phyloP scores from a whole-genome alignment of 306 rosid genomes.

The Sindora glabra region DNA sequence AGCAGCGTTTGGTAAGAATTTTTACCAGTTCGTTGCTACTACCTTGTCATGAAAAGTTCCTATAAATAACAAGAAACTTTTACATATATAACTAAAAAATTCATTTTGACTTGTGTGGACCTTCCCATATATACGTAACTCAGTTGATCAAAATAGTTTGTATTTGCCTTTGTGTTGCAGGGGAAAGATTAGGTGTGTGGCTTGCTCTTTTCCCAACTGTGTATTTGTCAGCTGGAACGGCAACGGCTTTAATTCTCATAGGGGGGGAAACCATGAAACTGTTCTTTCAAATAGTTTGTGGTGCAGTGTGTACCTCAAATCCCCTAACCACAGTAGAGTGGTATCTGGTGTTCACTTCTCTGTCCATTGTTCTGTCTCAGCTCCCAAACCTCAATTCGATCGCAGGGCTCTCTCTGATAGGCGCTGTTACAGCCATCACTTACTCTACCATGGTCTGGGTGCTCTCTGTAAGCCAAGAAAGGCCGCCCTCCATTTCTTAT shows the following conservation, averaged over 20 bases:
- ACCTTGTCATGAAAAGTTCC: neutral
- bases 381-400: slow-evolving; percentile 97
- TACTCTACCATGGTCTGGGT: slow-evolving; percentile 97
- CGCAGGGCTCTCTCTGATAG: slow-evolving; percentile 91
- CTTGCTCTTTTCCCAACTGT: slow-evolving; percentile 94
- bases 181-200: slow-evolving; percentile 97
- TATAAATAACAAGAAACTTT: neutral
- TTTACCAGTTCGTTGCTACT: slow-evolving; percentile 4
- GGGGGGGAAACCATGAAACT: slow-evolving; percentile 99
- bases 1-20: slow-evolving; percentile 90
- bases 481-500: slow-evolving; percentile 82
- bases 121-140: too few species aligned
- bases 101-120: slow-evolving; percentile 1
- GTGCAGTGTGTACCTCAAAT: slow-evolving; percentile 79
- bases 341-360: slow-evolving; percentile 94
- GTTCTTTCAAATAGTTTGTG: slow-evolving; percentile 90
- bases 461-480: slow-evolving; percentile 81
- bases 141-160: too few species aligned
- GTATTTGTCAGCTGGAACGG: slow-evolving; percentile 97
- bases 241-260: slow-evolving; percentile 88
- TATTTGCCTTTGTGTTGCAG: slow-evolving; percentile 28
- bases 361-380: slow-evolving; percentile 89
- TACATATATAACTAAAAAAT: too few species aligned
- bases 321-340: slow-evolving; percentile 95
- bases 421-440: slow-evolving; percentile 97